phyloP scores from a whole-genome alignment of 225 moss, liverwort and hornwort genomes.

The Marchantia polymorpha region DNA sequence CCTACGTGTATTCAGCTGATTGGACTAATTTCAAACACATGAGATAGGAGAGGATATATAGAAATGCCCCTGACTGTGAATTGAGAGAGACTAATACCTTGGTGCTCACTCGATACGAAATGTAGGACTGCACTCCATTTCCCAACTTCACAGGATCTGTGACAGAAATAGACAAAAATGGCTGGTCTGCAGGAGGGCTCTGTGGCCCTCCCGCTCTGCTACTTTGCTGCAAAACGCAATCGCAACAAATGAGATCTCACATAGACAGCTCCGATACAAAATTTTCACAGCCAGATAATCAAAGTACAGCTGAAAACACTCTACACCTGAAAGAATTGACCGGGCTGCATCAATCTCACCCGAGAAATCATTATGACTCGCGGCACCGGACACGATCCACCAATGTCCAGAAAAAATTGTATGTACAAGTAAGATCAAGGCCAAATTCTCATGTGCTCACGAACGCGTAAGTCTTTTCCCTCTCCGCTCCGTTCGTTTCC shows the following conservation, averaged over 20 bases:
- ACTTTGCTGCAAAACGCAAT: conserved; percentile 29
- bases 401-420: not conserved
- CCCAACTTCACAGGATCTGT: conserved; percentile 99
- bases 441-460: not conserved
- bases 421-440: not conserved
- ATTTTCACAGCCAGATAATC: not conserved
- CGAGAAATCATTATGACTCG: conserved; percentile 9
- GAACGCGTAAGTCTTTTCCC: not conserved
- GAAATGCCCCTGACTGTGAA: not conserved
- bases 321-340: not conserved
- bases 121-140: conserved; percentile 88
- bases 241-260: not conserved
- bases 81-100: conserved; percentile 47
- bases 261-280: not conserved
- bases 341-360: not conserved
- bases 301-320: conserved; percentile 6
- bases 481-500: not conserved
- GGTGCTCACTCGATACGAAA: conserved; percentile 96
- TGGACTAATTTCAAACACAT: not conserved
- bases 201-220: conserved; percentile 33
- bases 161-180: conserved; percentile 83
- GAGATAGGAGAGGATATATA: not conserved
- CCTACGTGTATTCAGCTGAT: not conserved
- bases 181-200: conserved; percentile 42
- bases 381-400: not conserved